These are phyloP conservation scores for Solioccasus polychromus DNA, from an alignment of 768 basidiomycete species.

Conservation along the genomic window DNA sequence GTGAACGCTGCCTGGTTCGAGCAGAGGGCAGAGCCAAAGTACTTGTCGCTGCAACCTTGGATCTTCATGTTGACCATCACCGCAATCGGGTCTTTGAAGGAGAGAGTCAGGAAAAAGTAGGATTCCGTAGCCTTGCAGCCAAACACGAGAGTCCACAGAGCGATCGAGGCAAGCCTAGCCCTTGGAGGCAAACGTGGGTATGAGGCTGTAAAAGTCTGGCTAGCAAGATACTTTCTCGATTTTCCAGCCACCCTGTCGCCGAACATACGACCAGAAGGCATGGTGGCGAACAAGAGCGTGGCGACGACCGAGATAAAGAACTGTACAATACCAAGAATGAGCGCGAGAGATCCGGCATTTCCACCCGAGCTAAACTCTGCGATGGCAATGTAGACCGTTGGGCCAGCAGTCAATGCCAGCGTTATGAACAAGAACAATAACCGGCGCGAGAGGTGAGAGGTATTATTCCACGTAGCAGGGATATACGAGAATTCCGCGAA, in stretches of 20 bases:
- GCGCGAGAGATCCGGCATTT: constrained; percentile 66
- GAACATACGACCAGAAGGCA: constrained; percentile 98
- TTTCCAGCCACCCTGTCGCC: constrained; percentile 96
- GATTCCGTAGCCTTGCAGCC: constrained; percentile 96
- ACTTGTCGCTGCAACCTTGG: constrained; percentile 83
- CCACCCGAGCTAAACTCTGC: constrained; percentile 60
- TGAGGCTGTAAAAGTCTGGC: constrained; percentile 96
- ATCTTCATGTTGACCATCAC: constrained; percentile 98
- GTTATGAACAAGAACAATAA: constrained; percentile 87
- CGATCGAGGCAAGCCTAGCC: constrained; percentile 74
- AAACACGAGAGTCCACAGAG: constrained; percentile 91
- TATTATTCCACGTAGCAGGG: constrained; percentile 98
- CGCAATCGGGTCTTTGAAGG: constrained; percentile 88
- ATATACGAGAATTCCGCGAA: constrained; percentile 96
- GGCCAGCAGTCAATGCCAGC: constrained; percentile 86
- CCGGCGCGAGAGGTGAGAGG: constrained; percentile 91
- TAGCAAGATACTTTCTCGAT: constrained; percentile 94
- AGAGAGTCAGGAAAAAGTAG: constrained; percentile 96
- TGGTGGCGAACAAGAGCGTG: constrained; percentile 81
- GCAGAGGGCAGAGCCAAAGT: constrained; percentile 82
- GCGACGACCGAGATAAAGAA: constrained; percentile 90
- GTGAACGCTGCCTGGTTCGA: constrained; percentile 93
- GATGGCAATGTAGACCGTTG: constrained; percentile 92
- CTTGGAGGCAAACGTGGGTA: constrained; percentile 69
- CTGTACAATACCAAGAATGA: constrained; percentile 94